Conservation (phyloP, 2,329 filamentous ascomycete species). For the Botrytis deweyae region DNA sequence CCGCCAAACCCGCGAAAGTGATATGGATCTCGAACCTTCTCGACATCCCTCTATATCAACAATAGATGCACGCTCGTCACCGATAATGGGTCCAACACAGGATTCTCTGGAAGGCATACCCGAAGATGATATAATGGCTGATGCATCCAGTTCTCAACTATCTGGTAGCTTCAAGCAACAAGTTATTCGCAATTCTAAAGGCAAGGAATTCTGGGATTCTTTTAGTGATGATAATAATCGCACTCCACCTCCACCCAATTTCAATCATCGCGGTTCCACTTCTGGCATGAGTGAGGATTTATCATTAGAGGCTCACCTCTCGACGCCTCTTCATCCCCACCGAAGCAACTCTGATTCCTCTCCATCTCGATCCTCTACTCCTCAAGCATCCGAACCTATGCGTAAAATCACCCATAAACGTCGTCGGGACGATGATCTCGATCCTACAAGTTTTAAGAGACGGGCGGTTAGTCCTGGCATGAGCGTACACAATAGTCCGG, state of each 20-base stretch:
- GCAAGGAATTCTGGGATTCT: conserved; percentile 74
- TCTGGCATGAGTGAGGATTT: conserved; percentile 68
- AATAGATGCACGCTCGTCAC: conserved; percentile 59
- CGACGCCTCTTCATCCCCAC: conserved; percentile 34
- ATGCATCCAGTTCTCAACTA: conserved; percentile 42
- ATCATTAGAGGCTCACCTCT: conserved; percentile 40
- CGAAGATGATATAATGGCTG: conserved; percentile 68
- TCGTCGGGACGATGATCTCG: conserved; percentile 87
- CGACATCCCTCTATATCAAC: conserved; percentile 49
- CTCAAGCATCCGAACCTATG: conserved; percentile 66
- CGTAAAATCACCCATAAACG: conserved; percentile 78
- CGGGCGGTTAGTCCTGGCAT: conserved; percentile 89
- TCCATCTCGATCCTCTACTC: conserved; percentile 37
- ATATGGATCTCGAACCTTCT: conserved; percentile 59
- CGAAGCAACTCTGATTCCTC: conserved; percentile 31
- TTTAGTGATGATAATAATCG: conserved; percentile 67
- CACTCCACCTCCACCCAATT: conserved; percentile 51
- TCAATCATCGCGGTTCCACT: conserved; percentile 58
- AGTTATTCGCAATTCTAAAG: conserved; percentile 68
- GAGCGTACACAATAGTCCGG: conserved; percentile 85
- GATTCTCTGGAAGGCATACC: conserved; percentile 69
- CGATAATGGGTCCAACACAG: conserved; percentile 57
- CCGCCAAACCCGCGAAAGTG: conserved; percentile 88
- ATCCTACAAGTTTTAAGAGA: conserved; percentile 83
- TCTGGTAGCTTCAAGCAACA: conserved; percentile 75